Evolutionary conservation across 2,329 filamentous ascomycete species (phyloP), one percentile per base, ranked within the genome.

Genomic region (Coniochaeta sp.): DNA sequence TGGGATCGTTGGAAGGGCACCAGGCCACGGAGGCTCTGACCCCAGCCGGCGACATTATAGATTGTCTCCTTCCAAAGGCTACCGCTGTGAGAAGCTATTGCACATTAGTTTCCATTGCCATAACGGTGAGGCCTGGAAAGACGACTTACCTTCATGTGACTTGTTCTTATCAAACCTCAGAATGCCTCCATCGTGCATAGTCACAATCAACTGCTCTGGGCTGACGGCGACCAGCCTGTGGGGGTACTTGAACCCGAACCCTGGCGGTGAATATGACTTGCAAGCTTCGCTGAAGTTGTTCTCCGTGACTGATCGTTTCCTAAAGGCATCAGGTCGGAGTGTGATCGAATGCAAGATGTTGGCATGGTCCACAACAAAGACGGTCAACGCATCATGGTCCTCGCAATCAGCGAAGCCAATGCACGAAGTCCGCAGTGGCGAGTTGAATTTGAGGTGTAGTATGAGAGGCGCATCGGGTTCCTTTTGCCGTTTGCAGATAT

Each of bases 271-370:
- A 70, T 86, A 90, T 9, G 86, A 83, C 74, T 90, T 93, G 77
- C 88, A 93, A 73, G 88, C 86, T 59, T 92, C 89, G 36, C 81
- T 81, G n/a, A 92, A 77, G 60, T 89, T 88, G 58, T 88, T 84
- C 65, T 96, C 91, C 17, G 88, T 84, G 22, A 85, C 85, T 0
- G 82, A 79, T 61, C 82, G 81, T 71, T 86, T 87, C 62, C 87
- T 82, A 72, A 98, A 96, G 69, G 90, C 89, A 66, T 95, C 90
- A 32, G 90, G 89, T 61, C 89, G 87, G 57, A 99, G 75, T n/a
- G 83, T 89, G 65, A 99, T 81, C 14, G 90, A 92, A 75, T 93
- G 93, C 19, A 99, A 80, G 64, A 91, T 86, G 69, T 88, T 90
- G n/a, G 83, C 79, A 62, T 86, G 83, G 62, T 93, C 93, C 68